phyloP scores from a whole-genome alignment of 257 asterid genomes.

The Solanum bulbocastanum region DNA sequence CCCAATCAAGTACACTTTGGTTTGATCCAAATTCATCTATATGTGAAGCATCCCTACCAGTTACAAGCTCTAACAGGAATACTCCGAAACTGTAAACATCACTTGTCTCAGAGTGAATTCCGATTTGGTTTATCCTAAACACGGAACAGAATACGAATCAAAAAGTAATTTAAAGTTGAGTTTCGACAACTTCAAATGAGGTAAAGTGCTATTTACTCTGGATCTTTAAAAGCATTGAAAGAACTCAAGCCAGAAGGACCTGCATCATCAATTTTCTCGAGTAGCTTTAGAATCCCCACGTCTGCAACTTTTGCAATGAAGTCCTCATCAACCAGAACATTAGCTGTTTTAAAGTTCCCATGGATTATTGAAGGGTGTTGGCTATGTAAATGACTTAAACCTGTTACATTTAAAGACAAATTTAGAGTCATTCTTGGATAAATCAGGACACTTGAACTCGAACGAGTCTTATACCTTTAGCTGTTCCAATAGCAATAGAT shows the following conservation, averaged over 20 bases:
- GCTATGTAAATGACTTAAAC: constrained; percentile 53
- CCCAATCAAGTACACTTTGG: constrained; percentile 40
- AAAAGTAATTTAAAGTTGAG: neutral
- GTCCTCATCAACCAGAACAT: constrained; percentile 70
- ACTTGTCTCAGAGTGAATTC: constrained; percentile 17
- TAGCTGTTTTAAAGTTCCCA: constrained; percentile 57
- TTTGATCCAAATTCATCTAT: constrained; percentile 32
- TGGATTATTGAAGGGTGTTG: constrained; percentile 46
- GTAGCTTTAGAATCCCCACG: constrained; percentile 44
- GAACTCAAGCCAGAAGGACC: constrained; percentile 34
- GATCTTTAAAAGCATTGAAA: constrained; percentile 43
- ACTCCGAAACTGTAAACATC: constrained; percentile 73
- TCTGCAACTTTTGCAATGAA: constrained; percentile 70
- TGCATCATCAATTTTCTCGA: constrained; percentile 30
- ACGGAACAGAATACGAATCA: neutral
- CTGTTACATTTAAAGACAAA: constrained; percentile 19
- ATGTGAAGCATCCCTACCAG: constrained; percentile 41
- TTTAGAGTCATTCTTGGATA: neutral
- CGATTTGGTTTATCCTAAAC: constrained; percentile 26
- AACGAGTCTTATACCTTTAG: constrained; percentile 39
- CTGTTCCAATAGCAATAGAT: constrained; percentile 61
- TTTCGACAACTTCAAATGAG: neutral
- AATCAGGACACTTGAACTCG: neutral
- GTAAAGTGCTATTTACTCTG: constrained; percentile 38
- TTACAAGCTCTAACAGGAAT: constrained; percentile 58